Base-by-base conservation (phyloP, 179 eudicot species). In the Camellia oleifera region DNA sequence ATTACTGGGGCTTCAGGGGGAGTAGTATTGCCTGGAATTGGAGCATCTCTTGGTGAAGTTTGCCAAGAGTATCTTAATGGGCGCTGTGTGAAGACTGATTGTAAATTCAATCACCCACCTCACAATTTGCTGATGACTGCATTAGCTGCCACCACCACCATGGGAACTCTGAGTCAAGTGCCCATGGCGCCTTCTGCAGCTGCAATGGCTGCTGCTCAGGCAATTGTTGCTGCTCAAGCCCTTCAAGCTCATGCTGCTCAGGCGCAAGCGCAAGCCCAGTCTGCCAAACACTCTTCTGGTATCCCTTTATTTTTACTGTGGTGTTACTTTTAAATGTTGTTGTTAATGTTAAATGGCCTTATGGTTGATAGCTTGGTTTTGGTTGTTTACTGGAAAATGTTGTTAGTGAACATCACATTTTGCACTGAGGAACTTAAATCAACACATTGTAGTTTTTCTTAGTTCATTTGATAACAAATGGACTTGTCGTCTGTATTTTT, bases 151-250 rank as follows among this genome's bases (percentile, higher is more conserved):
- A 88, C 97, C 53, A 89, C 96, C 72, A 84, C 85, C 78, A 91
- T 94, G 96, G 97, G 98, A 81, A 90, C 92, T 74, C 87, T 91
- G 63, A 96, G 95, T 83, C 99, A 94, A 88, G 97, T 88, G 74
- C 98, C 98, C 7, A 95, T 95, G 99, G 93, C 99, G 11, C 98
- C 98, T 70, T 92, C 99, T 83, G 99, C 99, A 82, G 98, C 99
- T 85, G 99, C 99, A 42, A 96, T 96, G 98, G 98, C 98, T 83
- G 98, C 99, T 82, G 98, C 99, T 74, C 99, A 96, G 83, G 99
- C 99, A 52, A 96, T 96, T 87, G 94, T 92, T 91, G 98, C 98
- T 81, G 98, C 98, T 77, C 97, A 94, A 85, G 97, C 98, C 77
- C 94, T 96, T 65, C 96, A 96, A 83, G 99, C 99, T 53, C 99